Evolutionary conservation across 2,329 filamentous ascomycete genomes (phyloP), one percentile per base, ranked within the genome.

Genomic region (Monilinia laxa): DNA sequence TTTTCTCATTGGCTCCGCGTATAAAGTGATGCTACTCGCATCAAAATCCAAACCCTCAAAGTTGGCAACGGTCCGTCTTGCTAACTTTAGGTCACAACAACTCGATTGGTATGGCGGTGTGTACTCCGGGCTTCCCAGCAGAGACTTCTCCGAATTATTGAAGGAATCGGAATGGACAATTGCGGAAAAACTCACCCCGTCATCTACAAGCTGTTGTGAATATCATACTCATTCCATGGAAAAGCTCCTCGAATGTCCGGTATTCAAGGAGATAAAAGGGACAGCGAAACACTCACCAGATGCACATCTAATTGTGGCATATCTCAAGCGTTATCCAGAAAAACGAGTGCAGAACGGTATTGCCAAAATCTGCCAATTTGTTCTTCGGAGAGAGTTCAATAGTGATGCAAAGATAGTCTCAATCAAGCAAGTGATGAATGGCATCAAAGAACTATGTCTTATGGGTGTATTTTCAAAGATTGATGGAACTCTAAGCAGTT

Each of bases 201-300:
- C 56, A n/a, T 58, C 56, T 2, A 58, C 56, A 58, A 45, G 38
- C 40, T 58, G 55, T 11, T 58, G 56, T 25, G 40, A 58, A 14
- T 45, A 47, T 47, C 40, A 58, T 47, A 58, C 42, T 4, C 56
- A 58, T 31, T 14, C 40, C 14, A 20, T 6, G 10, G 40, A 58
- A 11, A 10, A 31, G 14, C 14, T 58, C 4, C 25, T 58, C 7
- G 56, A 47, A 31, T 58, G 56, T 6, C 56, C 56, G n/a, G 6
- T 58, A n/a, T 58, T 58, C 23, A 45, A 47, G 1, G 56, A 58
- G 3, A 47, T 58, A 6, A 58, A 20, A 7, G 56, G 56, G 20
- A 28, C 56, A 3, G 40, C 40, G 14, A 58, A 47, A 58, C 45
- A 58, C 25, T 58, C 56, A 6, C 56, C 56, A 31, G 56, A 58